Evolutionary conservation across 176 grass and related monocot genomes (phyloP), one percentile per base, ranked within the genome.

Genomic region (Pontederia paniculata): DNA sequence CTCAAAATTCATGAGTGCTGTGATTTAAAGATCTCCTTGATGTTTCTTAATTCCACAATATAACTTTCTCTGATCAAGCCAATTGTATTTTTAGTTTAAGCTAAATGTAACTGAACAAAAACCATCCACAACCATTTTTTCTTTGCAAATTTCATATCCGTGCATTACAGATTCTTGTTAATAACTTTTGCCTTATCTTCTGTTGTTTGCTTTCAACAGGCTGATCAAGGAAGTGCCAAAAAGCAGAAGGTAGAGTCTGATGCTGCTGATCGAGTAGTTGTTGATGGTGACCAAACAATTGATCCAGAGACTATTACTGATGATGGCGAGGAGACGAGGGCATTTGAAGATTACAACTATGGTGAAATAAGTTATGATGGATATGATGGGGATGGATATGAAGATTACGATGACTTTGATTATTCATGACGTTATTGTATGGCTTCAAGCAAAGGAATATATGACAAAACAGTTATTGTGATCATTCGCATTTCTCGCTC

Each of bases 191-290:
- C 44, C 23, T 2, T 12, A 11, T 23, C 10, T 48, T 9, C 28
- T 21, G 13, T 25, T 23, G 23, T 64, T 1, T 12, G 15, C 28
- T 64, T 48, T 51, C 8, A 50, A 51, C 62, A 65, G 62, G 0
- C 62, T 51, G 47, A 65, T 13, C 62, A 50, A 25, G 62, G 31
- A 9, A 65, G 2, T 51, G 47, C 9, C 45, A 65, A 65, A 12
- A 51, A 65, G 47, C 62, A 65, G 37, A 65, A 50, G 17, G 15
- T 31, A 7, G 62, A 65, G 50, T 51, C 46, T 37, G 62, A 65
- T 37, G 14, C 16, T 0, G 0, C 5, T 18, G 62, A 50, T 37
- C 19, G 21, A 28, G 1, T 8, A 3, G 13, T 23, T 2, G 11
- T 20, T 12, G 5, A n/a, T 2, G 42, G 45, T 17, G 45, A 61